Base-by-base conservation (phyloP, 2,329 filamentous ascomycete genomes). In the Curvularia verruculosa region DNA sequence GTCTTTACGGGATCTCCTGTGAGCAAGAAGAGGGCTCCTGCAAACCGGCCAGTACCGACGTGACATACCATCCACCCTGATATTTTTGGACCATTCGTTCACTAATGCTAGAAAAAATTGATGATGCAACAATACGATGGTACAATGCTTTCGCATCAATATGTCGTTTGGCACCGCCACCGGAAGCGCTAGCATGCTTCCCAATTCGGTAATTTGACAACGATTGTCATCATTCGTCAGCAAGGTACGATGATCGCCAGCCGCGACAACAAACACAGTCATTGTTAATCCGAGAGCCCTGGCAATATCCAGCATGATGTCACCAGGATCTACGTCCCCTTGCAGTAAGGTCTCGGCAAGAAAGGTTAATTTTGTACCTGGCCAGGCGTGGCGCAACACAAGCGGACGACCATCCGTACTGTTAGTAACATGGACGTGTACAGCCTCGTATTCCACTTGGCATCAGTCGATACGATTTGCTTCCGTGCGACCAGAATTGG, bases 1-100 rank as follows among this genome's bases (percentile, higher is more conserved):
- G 49, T 67, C 3, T 60, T 59, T 21, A 70, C 64, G 1, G 71
- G 71, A 1, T 71, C 68, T 8, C 70, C 69, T 3, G 52, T 71
- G 3, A 68, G 64, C 31, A 69, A 54, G 45, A 66, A 49, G 41
- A 66, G 60, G n/a, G 31, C 8, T 15, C 19, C 31, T 2, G 43
- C 29, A 13, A 36, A 36, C n/a, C 48, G 49, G 26, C 46, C 36
- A 13, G 44, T 13, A 13, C 56, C 56, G 31, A 36, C 43, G 21
- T 59, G 52, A 61, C 23, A 29, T 1, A 5, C 7, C 21, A n/a
- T 26, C 9, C 12, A 3, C 24, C 41, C 9, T 9, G 9, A 39
- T 15, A 24, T 23, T 43, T n/a, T 19, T 18, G 15, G 18, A 45
- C 13, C 7, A 18, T 19, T 10, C 18, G 1, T 34, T 21, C 29